phyloP scores from a whole-genome alignment of 768 basidiomycete genomes.

The Psilocybe azurescens region DNA sequence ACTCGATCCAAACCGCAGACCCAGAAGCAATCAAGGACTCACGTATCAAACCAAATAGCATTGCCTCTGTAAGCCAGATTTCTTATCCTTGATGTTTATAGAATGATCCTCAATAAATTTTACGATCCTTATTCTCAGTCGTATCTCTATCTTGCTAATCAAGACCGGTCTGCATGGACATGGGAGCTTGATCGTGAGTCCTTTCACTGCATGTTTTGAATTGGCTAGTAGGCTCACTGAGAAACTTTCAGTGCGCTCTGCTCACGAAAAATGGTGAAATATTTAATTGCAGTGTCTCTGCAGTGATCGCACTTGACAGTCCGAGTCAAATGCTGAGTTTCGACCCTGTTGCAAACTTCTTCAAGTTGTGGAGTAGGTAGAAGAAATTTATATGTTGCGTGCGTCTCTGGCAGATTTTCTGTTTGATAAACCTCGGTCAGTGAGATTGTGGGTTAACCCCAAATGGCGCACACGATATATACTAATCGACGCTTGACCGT shows the following conservation, averaged over 20 bases:
- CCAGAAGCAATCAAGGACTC: conserved; percentile 51
- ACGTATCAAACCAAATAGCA: conserved; percentile 51
- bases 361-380: too few relatives aligned
- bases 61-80: conserved; percentile 7
- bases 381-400: too few relatives aligned
- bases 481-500: too few relatives aligned
- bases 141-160: conserved; percentile 70
- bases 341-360: too few relatives aligned
- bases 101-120: not conserved
- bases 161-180: conserved; percentile 75
- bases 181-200: conserved; percentile 81
- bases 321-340: too few relatives aligned
- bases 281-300: too few relatives aligned
- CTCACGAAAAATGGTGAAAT: conserved; percentile 20
- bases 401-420: too few relatives aligned
- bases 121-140: conserved; percentile 42
- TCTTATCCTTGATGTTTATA: not conserved
- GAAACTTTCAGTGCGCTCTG: conserved; percentile 13
- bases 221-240: not conserved
- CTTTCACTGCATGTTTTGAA: not conserved
- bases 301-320: too few relatives aligned
- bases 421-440: too few relatives aligned
- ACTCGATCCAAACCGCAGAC: conserved; percentile 27
- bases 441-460: too few relatives aligned
- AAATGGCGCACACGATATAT: too few relatives aligned